These are phyloP conservation scores for Theobroma cacao DNA, from an alignment of 345 rosid species.

Conservation along the genomic window DNA sequence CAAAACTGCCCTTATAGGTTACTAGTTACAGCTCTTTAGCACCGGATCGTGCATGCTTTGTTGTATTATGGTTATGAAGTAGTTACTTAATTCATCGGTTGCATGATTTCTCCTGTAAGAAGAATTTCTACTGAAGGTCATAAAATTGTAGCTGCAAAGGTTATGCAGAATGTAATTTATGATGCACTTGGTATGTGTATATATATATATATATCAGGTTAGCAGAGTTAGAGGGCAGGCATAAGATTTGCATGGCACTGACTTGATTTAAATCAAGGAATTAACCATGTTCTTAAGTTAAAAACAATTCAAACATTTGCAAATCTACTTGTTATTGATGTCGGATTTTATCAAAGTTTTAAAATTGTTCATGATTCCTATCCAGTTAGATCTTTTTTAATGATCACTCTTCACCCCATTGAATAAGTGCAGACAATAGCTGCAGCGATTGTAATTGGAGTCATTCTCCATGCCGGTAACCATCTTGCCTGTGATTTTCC, in stretches of 20 bases:
- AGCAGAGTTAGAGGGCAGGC: background rate
- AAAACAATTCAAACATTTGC: background rate
- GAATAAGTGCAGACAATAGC: conserved; percentile 68
- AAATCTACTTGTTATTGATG: background rate
- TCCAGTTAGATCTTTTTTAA: background rate
- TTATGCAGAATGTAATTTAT: background rate
- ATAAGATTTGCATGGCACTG: background rate
- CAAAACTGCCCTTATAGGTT: background rate
- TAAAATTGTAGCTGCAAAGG: background rate
- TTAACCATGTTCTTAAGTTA: background rate
- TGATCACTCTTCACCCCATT: conserved; percentile 1
- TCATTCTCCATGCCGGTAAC: conserved; percentile 73
- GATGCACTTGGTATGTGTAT: too few species aligned
- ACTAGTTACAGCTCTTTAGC: background rate
- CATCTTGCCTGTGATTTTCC: conserved; percentile 95
- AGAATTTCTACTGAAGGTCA: background rate
- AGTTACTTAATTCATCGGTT: background rate
- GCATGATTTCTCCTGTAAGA: background rate
- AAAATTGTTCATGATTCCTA: background rate
- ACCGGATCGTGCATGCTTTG: background rate
- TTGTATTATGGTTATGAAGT: background rate
- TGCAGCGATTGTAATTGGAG: conserved; percentile 81
- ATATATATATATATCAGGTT: background rate
- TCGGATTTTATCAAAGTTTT: background rate
- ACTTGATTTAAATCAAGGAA: background rate